Base-by-base conservation (phyloP, 2,329 filamentous ascomycete species). In the Phoma sp. region DNA sequence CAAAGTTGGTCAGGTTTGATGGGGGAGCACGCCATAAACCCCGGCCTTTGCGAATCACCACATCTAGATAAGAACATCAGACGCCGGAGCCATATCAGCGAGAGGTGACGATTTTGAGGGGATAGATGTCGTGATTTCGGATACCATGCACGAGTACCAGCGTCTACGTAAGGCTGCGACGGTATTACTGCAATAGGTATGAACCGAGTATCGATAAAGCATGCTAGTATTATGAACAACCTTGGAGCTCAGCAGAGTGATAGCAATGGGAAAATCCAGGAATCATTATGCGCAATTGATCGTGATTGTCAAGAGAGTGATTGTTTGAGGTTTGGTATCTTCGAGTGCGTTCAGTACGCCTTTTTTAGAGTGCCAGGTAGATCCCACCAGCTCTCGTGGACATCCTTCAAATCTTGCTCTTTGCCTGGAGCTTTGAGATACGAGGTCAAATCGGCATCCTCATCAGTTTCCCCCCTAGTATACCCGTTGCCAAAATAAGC, bases 401-500 rank as follows among this genome's bases (percentile, higher is more conserved):
- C 68, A 39, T 84, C 80, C 59, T 80, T 79, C 57, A 91, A 71
- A 66, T 90, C 84, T 36, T 86, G 77, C 30, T 83, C 77, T 32
- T 78, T 79, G 6, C 57, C 63, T 0, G 83, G 82, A 27, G 80
- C 62, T 59, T 76, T 82, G 50, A 91, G 69, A 78, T 90, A 89
- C 8, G 81, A 76, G 9, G 86, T 88, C 67, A 89, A 76, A 62
- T 90, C 86, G 3, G 78, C 76, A n/a, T 76, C 75, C 5, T 78
- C 74, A 32, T 84, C 80, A 64, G 75, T 60, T 70, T 91, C 88
- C 57, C 82, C 82, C 48, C 64, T 77, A 2, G 86, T 89, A 74
- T 83, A 85, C 0, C 88, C 89, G 65, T 87, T 88, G 0, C 89
- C 88, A 61, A 90, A 84, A 65, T 86, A 90, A 2, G 79, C 75